Conservation (phyloP, 1,284 basidiomycete genomes). For the Heterobasidion occidentale region DNA sequence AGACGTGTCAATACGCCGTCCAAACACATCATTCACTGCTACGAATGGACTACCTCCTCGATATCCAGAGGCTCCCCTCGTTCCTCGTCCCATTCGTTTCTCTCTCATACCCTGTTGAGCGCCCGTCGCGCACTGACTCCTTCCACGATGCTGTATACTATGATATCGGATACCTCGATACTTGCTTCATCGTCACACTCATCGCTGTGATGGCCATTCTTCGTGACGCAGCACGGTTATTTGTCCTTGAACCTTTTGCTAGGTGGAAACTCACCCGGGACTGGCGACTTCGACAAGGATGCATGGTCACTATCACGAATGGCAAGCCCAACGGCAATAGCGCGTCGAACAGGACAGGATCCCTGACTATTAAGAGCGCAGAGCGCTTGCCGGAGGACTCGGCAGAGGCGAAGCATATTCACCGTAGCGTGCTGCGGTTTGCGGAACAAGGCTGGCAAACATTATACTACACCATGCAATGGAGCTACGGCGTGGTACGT, state of each 20-base stretch:
- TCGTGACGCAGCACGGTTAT: slow-evolving; percentile 68
- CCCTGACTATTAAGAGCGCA: slow-evolving; percentile 7
- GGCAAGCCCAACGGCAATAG: slow-evolving; percentile 16
- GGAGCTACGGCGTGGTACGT: slow-evolving; percentile 80
- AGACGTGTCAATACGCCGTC: slow-evolving; percentile 23
- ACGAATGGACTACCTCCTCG: slow-evolving; percentile 12
- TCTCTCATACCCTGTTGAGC: slow-evolving; percentile 62
- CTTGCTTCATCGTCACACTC: slow-evolving; percentile 63
- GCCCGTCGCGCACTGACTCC: slow-evolving; percentile 55
- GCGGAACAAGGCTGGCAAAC: slow-evolving; percentile 93
- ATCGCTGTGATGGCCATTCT: slow-evolving; percentile 74
- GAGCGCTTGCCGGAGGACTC: slow-evolving; percentile 6
- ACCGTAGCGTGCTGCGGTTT: slow-evolving; percentile 77
- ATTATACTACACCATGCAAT: slow-evolving; percentile 74
- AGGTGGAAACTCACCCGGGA: slow-evolving; percentile 59
- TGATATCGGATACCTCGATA: slow-evolving; percentile 61
- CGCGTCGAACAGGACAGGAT: slow-evolving; percentile 16
- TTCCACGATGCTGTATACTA: slow-evolving; percentile 65
- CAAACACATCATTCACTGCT: slow-evolving; percentile 19
- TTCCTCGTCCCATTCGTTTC: slow-evolving; percentile 61
- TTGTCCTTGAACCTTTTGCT: slow-evolving; percentile 73
- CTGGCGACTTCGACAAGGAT: slow-evolving; percentile 23
- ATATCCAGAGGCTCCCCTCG: slow-evolving; percentile 33
- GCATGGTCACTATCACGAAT: slow-evolving; percentile 18
- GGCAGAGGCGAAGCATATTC: slow-evolving; percentile 45